phyloP scores from a whole-genome alignment of 148 eudicot species.

The Polygonum maritimum region DNA sequence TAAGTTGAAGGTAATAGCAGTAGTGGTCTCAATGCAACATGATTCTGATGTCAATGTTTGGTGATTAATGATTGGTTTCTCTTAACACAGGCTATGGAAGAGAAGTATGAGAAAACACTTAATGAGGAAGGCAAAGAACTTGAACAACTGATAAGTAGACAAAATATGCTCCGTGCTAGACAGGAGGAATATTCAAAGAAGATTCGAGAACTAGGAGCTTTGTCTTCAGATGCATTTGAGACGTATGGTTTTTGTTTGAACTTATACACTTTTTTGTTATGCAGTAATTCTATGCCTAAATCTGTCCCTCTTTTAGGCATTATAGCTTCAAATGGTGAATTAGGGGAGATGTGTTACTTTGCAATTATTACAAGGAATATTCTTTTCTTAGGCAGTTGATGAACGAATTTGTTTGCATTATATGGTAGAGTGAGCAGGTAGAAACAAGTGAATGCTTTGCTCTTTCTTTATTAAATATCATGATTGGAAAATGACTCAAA shows the following conservation, averaged over 20 bases:
- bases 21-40: neutral
- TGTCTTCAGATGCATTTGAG: constrained; percentile 93
- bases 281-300: neutral
- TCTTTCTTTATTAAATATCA: neutral
- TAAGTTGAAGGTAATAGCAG: constrained; percentile 56
- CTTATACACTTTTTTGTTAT: neutral
- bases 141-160: constrained; percentile 75
- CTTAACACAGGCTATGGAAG: constrained; percentile 56
- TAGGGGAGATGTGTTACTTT: neutral
- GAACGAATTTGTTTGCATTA: neutral
- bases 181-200: constrained; percentile 94
- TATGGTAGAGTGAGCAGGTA: neutral
- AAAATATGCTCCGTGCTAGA: constrained; percentile 69
- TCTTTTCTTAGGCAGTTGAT: neutral
- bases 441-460: neutral
- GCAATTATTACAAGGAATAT: neutral
- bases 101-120: constrained; percentile 53
- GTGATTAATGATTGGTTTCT: constrained; percentile 13
- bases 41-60: constrained; percentile 10
- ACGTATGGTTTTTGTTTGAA: constrained; percentile 30
- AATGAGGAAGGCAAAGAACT: constrained; percentile 87
- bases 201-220: constrained; percentile 85
- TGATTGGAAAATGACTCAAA: neutral
- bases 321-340: neutral
- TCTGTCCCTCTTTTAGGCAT: neutral